Evolutionary conservation across 208 protist species (phyloP), one percentile per base, ranked within the genome.

Genomic region (Trypanosoma platydactyli): DNA sequence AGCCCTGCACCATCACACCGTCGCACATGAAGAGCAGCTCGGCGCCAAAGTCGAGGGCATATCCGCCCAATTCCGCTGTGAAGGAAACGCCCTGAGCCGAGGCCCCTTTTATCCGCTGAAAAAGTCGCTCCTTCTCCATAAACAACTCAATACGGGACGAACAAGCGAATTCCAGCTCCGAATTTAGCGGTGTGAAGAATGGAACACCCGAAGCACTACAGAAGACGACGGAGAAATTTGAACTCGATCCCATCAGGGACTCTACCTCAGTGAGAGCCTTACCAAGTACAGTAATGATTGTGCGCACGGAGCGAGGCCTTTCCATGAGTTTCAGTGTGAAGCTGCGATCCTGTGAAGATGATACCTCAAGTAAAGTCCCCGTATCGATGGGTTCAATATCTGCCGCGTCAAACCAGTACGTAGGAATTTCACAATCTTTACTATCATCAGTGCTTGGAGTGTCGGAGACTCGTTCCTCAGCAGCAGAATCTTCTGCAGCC

Each of bases 1-100:
- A 64, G 1, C 20, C 22, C 24, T 59, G 48, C 49, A 62, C 46
- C 46, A 35, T 27, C 2, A 33, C 20, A 0, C 24, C 33, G 29
- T 69, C 51, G 44, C 71, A 76, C 62, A 73, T 76, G 33, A 82
- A 69, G 18, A 80, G 49, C n/a, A 83, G 29, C 61, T 83, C 81
- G 5, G 77, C 77, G 15, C 67, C 77, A 51, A 80, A 57, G 41
- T 79, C 77, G 25, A 69, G 33, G 18, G 68, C 71, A 50, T 73
- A 57, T 1, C 29, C 63, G 58, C 40, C 49, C 35, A 71, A 46
- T 30, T 76, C 53, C 29, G 71, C 74, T 15, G 16, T 68, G 22
- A 81, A 68, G 9, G 54, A 67, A 42, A 71, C 56, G 0, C 79
- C 79, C 7, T 48, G 40, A 45, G 42, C 20, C 22, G 64, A 48